These are phyloP conservation scores for Kodamaea nitidulidarum DNA, from an alignment of 805 yeast species.

Conservation along the genomic window DNA sequence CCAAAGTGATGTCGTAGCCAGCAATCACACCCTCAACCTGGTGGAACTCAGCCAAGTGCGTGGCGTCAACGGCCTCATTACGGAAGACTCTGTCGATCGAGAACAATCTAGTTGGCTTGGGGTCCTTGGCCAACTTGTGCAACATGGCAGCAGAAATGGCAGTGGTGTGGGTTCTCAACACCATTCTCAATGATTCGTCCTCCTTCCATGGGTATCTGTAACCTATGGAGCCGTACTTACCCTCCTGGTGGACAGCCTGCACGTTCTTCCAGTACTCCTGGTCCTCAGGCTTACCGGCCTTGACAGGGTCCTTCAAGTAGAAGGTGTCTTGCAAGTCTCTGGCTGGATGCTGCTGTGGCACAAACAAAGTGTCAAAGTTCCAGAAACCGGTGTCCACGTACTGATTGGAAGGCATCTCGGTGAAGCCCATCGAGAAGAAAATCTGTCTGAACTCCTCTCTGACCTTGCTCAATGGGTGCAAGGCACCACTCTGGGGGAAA, in stretches of 20 bases:
- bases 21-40: slow-evolving; percentile 99
- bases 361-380: slow-evolving; percentile 95
- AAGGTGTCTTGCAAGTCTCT: slow-evolving; percentile 98
- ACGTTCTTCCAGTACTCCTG: slow-evolving; percentile 71
- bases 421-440: slow-evolving; percentile 96
- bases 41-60: slow-evolving; percentile 98
- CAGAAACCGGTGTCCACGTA: slow-evolving; percentile 98
- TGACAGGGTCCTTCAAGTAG: slow-evolving; percentile 88
- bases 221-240: slow-evolving; percentile 92
- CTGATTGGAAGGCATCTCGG: slow-evolving; percentile 98
- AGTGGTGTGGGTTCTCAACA: slow-evolving; percentile 95
- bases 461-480: slow-evolving; percentile 95
- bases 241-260: slow-evolving; percentile 80
- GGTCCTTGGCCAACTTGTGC: slow-evolving; percentile 80
- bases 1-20: slow-evolving; percentile 89
- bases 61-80: slow-evolving; percentile 99
- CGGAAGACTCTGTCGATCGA: slow-evolving; percentile 98
- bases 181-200: slow-evolving; percentile 86
- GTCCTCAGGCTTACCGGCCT: slow-evolving; percentile 81
- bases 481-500: slow-evolving; percentile 80
- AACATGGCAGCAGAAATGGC: slow-evolving; percentile 89
- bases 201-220: slow-evolving; percentile 97
- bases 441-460: slow-evolving; percentile 97
- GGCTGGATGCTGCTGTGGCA: slow-evolving; percentile 99
- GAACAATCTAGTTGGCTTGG: slow-evolving; percentile 86